These are phyloP conservation scores for Pichiaceae sp. DNA, from an alignment of 1,139 yeast species.

Conservation along the genomic window DNA sequence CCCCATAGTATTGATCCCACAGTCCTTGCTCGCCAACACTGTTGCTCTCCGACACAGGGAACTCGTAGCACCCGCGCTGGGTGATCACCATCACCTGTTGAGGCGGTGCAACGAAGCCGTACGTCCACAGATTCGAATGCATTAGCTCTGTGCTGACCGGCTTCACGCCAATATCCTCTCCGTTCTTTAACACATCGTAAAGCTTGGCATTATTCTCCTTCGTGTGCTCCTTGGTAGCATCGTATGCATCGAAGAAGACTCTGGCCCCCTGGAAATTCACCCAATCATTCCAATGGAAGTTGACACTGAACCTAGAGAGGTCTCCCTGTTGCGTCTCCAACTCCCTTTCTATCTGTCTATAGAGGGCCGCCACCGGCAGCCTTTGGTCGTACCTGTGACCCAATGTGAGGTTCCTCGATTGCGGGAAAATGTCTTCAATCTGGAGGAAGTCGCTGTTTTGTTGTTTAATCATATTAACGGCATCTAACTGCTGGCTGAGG, in stretches of 20 bases:
- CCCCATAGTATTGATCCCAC: constrained; percentile 2
- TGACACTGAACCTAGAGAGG: neutral
- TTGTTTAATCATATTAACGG: neutral
- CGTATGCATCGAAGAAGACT: constrained; percentile 1
- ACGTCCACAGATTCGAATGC: constrained; percentile 2
- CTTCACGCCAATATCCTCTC: neutral
- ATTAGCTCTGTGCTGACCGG: constrained; percentile 1
- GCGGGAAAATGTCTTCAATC: constrained; percentile 2
- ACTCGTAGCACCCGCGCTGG: constrained; percentile 1
- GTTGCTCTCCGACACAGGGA: constrained; percentile 1
- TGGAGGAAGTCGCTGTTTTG: neutral
- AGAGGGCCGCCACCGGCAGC: constrained; percentile 1
- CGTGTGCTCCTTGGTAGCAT: neutral
- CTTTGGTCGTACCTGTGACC: constrained; percentile 2
- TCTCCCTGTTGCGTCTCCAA: neutral
- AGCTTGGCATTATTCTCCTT: neutral
- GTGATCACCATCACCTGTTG: constrained; percentile 1
- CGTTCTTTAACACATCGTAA: constrained; percentile 1
- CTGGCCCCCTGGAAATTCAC: constrained; percentile 1
- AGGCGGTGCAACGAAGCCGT: constrained; percentile 3
- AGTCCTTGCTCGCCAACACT: constrained; percentile 2
- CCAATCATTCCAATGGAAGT: constrained; percentile 4
- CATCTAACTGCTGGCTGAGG: constrained; percentile 3
- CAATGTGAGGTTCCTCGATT: neutral
- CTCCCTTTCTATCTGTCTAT: neutral